Conservation (phyloP, 1,284 basidiomycete genomes). For the Xerocomus amazonicus region DNA sequence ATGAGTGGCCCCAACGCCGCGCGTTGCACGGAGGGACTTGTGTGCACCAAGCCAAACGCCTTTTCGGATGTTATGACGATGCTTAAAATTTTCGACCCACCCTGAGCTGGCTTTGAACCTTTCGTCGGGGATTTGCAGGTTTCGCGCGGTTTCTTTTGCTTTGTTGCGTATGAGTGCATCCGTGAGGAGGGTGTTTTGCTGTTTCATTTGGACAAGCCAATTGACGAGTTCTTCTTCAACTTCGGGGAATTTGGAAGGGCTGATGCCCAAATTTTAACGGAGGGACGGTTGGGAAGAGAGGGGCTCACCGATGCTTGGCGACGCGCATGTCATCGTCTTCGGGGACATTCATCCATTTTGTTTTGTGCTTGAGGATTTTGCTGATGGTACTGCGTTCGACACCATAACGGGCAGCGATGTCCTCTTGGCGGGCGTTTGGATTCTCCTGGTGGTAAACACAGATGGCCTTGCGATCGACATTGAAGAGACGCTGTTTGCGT, state of each 20-base stretch:
- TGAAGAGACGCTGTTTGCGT: constrained; percentile 69
- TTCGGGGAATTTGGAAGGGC: constrained; percentile 74
- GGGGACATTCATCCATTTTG: constrained; percentile 72
- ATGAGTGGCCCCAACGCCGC: constrained; percentile 32
- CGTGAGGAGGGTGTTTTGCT: constrained; percentile 52
- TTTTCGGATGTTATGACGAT: constrained; percentile 67
- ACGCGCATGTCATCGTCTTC: constrained; percentile 54
- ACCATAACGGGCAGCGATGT: constrained; percentile 71
- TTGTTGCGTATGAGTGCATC: constrained; percentile 70
- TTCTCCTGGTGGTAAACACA: constrained; percentile 64
- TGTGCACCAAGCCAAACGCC: constrained; percentile 54
- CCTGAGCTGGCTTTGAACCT: constrained; percentile 88
- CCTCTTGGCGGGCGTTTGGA: constrained; percentile 72
- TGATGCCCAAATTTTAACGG: constrained; percentile 29
- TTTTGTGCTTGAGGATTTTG: constrained; percentile 85
- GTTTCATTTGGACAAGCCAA: constrained; percentile 57
- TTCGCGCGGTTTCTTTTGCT: constrained; percentile 65
- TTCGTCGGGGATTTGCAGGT: constrained; percentile 56
- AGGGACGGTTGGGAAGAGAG: background rate
- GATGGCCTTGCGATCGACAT: constrained; percentile 73
- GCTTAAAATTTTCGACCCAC: constrained; percentile 91
- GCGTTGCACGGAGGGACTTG: constrained; percentile 31
- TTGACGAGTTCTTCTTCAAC: constrained; percentile 63
- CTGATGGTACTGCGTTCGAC: constrained; percentile 92
- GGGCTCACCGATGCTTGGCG: constrained; percentile 60